These are phyloP conservation scores for Coleophoma crateriformis DNA, from an alignment of 2,329 filamentous ascomycete species.

Conservation along the genomic window DNA sequence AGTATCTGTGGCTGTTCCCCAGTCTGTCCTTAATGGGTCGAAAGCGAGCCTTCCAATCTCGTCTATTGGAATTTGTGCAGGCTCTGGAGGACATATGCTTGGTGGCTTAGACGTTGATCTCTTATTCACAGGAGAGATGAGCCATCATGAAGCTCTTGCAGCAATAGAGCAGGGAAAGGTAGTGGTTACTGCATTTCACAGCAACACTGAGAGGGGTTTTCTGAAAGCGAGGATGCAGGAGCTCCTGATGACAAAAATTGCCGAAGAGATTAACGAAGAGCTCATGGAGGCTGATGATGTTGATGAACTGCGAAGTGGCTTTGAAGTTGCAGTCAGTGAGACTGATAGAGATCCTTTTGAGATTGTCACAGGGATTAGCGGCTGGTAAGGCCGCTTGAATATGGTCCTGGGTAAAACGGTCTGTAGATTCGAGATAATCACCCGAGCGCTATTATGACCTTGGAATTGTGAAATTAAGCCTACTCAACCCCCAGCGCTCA, in stretches of 20 bases:
- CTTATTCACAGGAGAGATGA: slow-evolving; percentile 87
- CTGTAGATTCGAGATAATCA: too few relatives aligned
- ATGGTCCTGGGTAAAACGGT: background rate
- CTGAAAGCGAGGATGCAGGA: slow-evolving; percentile 64
- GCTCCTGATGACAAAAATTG: slow-evolving; percentile 56
- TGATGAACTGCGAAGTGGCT: slow-evolving; percentile 20
- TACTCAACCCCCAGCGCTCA: too few relatives aligned
- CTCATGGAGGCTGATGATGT: slow-evolving; percentile 31
- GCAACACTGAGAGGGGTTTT: slow-evolving; percentile 86
- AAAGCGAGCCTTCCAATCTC: slow-evolving; percentile 39
- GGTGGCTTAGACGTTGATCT: slow-evolving; percentile 68
- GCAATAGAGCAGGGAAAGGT: slow-evolving; percentile 79
- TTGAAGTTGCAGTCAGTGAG: slow-evolving; percentile 65
- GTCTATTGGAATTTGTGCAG: slow-evolving; percentile 82
- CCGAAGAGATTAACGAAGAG: slow-evolving; percentile 36
- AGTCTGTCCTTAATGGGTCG: slow-evolving; percentile 11
- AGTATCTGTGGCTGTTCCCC: slow-evolving; percentile 24
- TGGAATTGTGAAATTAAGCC: too few relatives aligned
- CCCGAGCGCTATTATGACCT: too few relatives aligned
- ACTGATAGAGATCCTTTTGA: slow-evolving; percentile 84
- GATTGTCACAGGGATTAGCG: slow-evolving; percentile 42
- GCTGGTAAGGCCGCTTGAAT: background rate
- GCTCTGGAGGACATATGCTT: slow-evolving; percentile 76
- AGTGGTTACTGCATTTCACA: slow-evolving; percentile 85
- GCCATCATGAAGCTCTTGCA: slow-evolving; percentile 84